These are phyloP conservation scores for Lipomyces oligophaga DNA, from an alignment of 805 yeast genomes.

Conservation along the genomic window DNA sequence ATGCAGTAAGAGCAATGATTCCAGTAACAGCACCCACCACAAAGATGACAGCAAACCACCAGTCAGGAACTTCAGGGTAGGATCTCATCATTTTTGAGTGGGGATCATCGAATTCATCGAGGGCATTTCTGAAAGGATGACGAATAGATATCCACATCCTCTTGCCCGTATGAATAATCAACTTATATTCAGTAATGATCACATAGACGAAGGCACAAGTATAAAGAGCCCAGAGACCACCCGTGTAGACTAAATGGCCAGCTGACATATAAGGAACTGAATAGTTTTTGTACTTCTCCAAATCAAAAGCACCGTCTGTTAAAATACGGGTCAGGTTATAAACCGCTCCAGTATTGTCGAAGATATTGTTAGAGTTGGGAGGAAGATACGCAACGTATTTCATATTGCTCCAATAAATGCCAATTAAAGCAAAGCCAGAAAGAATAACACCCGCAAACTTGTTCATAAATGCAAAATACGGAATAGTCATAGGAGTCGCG, in stretches of 20 bases:
- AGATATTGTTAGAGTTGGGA: slow-evolving; percentile 43
- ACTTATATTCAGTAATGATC: slow-evolving; percentile 8
- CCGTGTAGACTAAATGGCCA: slow-evolving; percentile 44
- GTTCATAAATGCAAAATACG: slow-evolving; percentile 42
- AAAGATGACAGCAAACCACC: slow-evolving; percentile 47
- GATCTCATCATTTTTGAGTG: slow-evolving; percentile 8
- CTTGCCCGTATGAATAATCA: slow-evolving; percentile 40
- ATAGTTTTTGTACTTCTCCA: slow-evolving; percentile 44
- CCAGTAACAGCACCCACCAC: slow-evolving; percentile 45
- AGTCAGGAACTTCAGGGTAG: slow-evolving; percentile 45
- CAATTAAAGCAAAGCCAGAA: slow-evolving; percentile 32
- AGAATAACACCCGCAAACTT: slow-evolving; percentile 40
- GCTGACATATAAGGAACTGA: slow-evolving; percentile 61
- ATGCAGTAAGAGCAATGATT: slow-evolving; percentile 37
- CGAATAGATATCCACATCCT: slow-evolving; percentile 17
- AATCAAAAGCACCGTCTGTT: slow-evolving; percentile 45
- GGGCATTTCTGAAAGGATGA: slow-evolving; percentile 32
- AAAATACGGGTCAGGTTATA: slow-evolving; percentile 53
- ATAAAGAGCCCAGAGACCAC: slow-evolving; percentile 11
- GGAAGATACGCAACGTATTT: slow-evolving; percentile 51
- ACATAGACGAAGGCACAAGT: slow-evolving; percentile 14
- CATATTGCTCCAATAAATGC: slow-evolving; percentile 46
- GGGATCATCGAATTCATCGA: slow-evolving; percentile 36
- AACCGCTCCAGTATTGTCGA: slow-evolving; percentile 28
- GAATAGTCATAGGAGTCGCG: slow-evolving; percentile 45